phyloP scores from a whole-genome alignment of 192 early-diverging fungal genomes.

The Jimgerdemannia lactiflua region DNA sequence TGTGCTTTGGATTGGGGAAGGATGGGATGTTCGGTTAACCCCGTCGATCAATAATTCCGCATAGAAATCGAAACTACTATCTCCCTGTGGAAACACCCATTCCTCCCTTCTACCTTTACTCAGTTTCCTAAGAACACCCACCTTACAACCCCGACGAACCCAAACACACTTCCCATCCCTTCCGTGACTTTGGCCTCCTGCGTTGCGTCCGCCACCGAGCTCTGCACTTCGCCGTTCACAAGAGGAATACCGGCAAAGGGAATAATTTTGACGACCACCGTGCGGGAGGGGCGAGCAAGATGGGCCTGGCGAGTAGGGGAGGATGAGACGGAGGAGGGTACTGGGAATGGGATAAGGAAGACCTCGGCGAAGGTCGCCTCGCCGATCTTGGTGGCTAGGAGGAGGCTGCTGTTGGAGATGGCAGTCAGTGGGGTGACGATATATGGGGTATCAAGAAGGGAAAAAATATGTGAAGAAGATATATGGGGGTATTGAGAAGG shows the following conservation, averaged over 20 bases:
- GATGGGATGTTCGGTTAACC: too few relatives aligned
- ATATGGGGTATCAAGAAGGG: too few relatives aligned
- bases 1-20: slow-evolving; percentile 50
- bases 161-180: not conserved
- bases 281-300: slow-evolving; percentile 30
- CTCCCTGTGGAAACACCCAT: slow-evolving; percentile 52
- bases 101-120: too few relatives aligned
- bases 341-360: slow-evolving; percentile 36
- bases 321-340: slow-evolving; percentile 8
- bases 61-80: too few relatives aligned
- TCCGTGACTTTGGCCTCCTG: slow-evolving; percentile 62
- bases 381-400: slow-evolving; percentile 60
- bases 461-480: too few relatives aligned
- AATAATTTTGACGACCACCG: slow-evolving; percentile 75
- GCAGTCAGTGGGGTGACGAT: too few relatives aligned
- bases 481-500: too few relatives aligned
- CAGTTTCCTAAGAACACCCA: too few relatives aligned
- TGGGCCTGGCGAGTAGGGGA: slow-evolving; percentile 17
- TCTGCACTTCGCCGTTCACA: slow-evolving; percentile 41
- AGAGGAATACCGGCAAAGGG: slow-evolving; percentile 72
- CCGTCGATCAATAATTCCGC: too few relatives aligned
- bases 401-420: slow-evolving; percentile 1
- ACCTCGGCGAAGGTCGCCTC: slow-evolving; percentile 89
- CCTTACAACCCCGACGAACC: too few relatives aligned
- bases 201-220: slow-evolving; percentile 51